Evolutionary conservation across 306 rosid genomes (phyloP), one percentile per base, ranked within the genome.

Genomic region (Nissolia schottii): DNA sequence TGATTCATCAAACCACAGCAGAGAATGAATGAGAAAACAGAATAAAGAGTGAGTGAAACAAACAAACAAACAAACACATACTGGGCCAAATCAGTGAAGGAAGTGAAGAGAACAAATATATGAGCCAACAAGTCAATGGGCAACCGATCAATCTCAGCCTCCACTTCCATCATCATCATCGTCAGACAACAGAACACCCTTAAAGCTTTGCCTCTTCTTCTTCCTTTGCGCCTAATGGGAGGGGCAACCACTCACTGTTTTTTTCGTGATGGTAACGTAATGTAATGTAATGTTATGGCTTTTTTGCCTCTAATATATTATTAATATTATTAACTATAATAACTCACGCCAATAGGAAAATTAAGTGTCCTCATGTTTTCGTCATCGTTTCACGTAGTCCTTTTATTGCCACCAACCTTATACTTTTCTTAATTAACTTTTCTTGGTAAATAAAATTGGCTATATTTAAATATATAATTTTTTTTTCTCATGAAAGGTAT

Each of bases 11-110:
- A 50, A 1, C 54, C 32, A 25, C n/a, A 51, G 16, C 5, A 22
- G 16, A 1, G 3, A 23, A 16, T 59, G 34, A 35, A 25, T 25
- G 16, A 62, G 19, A 35, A 46, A 50, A n/a, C 3, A 7, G 1
- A 28, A 46, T 19, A 13, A 51, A 20, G 7, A 20, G n/a, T 7
- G 12, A 12, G 51, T 34, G 3, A 20, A 24, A 11, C 20, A 45
- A 2, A 0, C 43, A 71, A 24, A 20, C 6, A 10, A 22, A 48
- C 6, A 27, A 1, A 0, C 7, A 53, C 82, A 70, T 91, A 93
- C 98, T 85, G 97, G 7, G 96, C 98, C 82, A 94, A 89, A 91
- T 94, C 95, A 65, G 97, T 86, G 84, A 86, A 94, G 68, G 98
- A 95, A 50, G 76, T 51, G 70, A 91, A 73, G 58, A 86, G 41